Evolutionary conservation across 331 rosid species (phyloP), one percentile per base, ranked within the genome.

Genomic region (Malus hybrid): DNA sequence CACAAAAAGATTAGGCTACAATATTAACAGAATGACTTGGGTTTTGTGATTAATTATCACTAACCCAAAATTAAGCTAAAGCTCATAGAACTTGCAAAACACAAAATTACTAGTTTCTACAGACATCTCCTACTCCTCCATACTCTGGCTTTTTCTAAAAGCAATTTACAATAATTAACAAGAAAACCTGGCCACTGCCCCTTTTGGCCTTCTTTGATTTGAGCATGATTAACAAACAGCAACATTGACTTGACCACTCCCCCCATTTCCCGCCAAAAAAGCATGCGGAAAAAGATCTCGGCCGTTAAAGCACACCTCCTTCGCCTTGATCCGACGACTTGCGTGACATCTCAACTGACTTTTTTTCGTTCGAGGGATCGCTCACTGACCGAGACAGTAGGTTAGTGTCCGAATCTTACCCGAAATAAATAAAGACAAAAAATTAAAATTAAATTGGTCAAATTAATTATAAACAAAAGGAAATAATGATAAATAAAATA

Each of bases 341-440:
- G 44, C 81, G 76, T 52, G 88, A 77, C 33, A 65, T 57, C 55
- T 80, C 85, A 27, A 80, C 73, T 12, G 86, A 56, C 72, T 78
- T 81, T 55, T 87, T 81, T 55, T 89, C 91, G 10, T 78, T 85
- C 36, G 87, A 80, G 7, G 91, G 81, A 56, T 87, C 90, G 63
- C 92, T 92, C 76, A 57, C 90, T 2, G 83, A 85, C 65, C 93
- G 86, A 36, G 97, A 82, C 20, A 86, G 70, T 79, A 86, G 84
- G 27, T 85, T 78, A 76, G 86, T 73, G 36, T 92, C 91, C 55
- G 88, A 76, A 46, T 89, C 97, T 95, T 81, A 15, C 50, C 44
- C 11, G 71, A 73, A 52, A 52, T 52, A 6, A 10, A 66, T 5
- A 67, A 11, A 10, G 12, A 7, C 28, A 13, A 46, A 66, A 64